A percentile compares a stretch with the other conserved stretches of the same genome.
Conservation (phyloP, 116 monocot genomes). For the Cymodocea nodosa region DNA sequence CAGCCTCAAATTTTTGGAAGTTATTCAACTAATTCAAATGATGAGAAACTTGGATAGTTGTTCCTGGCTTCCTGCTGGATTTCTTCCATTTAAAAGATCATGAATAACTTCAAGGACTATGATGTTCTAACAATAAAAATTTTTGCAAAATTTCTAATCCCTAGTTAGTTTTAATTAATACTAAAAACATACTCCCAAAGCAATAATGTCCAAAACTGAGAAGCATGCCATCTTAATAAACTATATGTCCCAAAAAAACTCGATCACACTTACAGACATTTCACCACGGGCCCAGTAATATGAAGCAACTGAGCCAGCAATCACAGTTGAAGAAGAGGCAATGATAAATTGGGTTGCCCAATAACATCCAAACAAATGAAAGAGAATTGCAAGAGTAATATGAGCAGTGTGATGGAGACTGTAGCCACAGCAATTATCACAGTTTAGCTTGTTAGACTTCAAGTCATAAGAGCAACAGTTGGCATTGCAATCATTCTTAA, state of each 20-base stretch:
- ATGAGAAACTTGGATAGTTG: no score
- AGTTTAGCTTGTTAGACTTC: constrained; percentile 64
- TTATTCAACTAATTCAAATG: no score
- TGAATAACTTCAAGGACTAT: no score
- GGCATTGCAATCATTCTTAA: constrained; percentile 71
- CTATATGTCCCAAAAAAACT: background rate
- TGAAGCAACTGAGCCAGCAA: constrained; percentile 97
- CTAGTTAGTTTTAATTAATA: no score
- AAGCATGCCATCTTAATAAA: background rate
- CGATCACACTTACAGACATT: constrained; percentile 56
- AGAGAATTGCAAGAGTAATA: constrained; percentile 79
- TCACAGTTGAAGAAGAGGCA: constrained; percentile 78
- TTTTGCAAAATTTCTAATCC: no score
- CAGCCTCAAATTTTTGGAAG: no score
- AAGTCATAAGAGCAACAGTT: constrained; percentile 93
- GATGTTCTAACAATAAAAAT: no score
- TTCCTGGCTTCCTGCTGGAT: no score
- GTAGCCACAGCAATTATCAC: constrained; percentile 93
- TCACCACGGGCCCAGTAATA: constrained; percentile 96
- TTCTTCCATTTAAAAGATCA: no score
- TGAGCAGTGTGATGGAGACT: constrained; percentile 81
- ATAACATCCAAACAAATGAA: constrained; percentile 91
- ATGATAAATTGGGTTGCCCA: constrained; percentile 96
- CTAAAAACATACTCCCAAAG: no score
- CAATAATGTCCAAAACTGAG: background rate